Conservation (phyloP, 306 rosid species). For the Mimosa bimucronata region DNA sequence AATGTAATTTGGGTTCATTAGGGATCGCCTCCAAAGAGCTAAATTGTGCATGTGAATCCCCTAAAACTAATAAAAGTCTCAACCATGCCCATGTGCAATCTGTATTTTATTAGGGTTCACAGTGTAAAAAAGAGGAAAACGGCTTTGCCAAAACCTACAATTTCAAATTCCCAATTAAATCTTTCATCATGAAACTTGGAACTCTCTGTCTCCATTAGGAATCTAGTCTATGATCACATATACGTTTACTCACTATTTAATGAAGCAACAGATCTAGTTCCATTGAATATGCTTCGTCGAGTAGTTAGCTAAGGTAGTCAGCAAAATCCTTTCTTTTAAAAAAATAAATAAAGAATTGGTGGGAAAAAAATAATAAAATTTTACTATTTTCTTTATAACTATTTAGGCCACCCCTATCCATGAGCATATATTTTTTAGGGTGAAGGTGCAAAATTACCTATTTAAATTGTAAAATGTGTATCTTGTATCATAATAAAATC, state of each 20-base stretch:
- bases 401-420: too few species aligned
- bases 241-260: neutral
- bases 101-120: neutral
- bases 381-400: too few species aligned
- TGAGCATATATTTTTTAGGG: too few species aligned
- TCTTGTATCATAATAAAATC: too few species aligned
- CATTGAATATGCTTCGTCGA: neutral
- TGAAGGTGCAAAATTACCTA: too few species aligned
- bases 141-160: neutral
- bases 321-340: neutral
- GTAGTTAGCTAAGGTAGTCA: neutral
- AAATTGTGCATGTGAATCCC: neutral
- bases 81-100: neutral
- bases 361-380: too few species aligned
- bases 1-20: neutral
- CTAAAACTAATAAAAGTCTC: neutral
- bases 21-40: neutral
- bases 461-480: too few species aligned
- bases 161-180: neutral
- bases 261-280: conserved; percentile 5
- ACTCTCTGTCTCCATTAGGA: neutral
- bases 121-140: neutral
- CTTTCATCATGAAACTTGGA: neutral
- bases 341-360: too few species aligned
- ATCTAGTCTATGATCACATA: neutral